Evolutionary conservation across 306 rosid species (phyloP), one percentile per base, ranked within the genome.

Genomic region (Pyrus betulifolia): DNA sequence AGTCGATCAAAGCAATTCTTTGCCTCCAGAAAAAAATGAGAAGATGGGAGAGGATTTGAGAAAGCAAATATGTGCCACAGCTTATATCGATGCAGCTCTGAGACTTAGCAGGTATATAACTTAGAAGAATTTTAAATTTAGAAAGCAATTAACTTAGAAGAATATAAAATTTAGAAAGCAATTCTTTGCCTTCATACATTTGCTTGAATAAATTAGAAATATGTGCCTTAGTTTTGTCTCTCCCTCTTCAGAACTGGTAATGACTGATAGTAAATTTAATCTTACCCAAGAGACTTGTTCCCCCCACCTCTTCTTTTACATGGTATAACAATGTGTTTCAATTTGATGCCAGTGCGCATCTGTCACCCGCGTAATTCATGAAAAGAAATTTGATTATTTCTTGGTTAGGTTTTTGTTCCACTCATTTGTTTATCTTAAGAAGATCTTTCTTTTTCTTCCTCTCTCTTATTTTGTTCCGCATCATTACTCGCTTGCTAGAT

Each of bases 391-490:
- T 35, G 40, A 35, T 18, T 49, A 18, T 49, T 35, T 14, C 55
- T 15, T 62, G 45, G 11, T 40, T 40, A 40, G 11, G 45, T 40
- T 8, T 38, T 8, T 62, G n/a, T 28, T 28, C 3, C n/a, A 23
- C 65, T 59, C 4, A 10, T 59, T 59, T 59, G 18, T 11, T 59
- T 59, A 28, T 15, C 15, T 28, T 27, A 90, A 91, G 88, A 75
- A n/a, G 82, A 71, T 17, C 31, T 59, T 22, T n/a, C 21, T 57
- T 64, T 59, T 14, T 11, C 13, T 51, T 51, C 57, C 15, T 15
- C 8, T 51, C 57, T 30, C 74, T 71, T 35, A 1, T 54, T 67
- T 30, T 19, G 38, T 3, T 54, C 33, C 40, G 8, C 14, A 21
- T 59, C 42, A 57, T 13, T 35, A 40, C 31, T 72, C 1, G 6